phyloP scores from a whole-genome alignment of 164 flowering plant species.

The Piper betle region DNA sequence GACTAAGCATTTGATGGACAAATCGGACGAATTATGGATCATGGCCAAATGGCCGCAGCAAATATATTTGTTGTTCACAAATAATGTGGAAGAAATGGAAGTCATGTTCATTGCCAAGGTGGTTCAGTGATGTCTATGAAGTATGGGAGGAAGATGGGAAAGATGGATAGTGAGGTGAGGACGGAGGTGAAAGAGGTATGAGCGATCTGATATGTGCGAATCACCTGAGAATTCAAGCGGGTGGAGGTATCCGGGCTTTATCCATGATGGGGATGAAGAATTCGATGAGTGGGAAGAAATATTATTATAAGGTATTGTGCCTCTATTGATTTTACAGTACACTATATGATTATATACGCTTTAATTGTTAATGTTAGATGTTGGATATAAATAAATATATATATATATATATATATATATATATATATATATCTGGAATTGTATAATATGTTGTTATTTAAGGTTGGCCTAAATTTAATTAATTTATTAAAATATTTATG shows the following conservation, averaged over 20 bases:
- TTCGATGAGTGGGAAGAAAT: slow-evolving; percentile 59
- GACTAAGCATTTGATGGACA: slow-evolving; percentile 39
- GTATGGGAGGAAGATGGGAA: slow-evolving; percentile 35
- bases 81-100: slow-evolving; percentile 65
- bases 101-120: slow-evolving; percentile 67
- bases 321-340: no score
- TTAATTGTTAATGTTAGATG: no score
- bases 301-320: slow-evolving; percentile 79
- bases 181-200: slow-evolving; percentile 64
- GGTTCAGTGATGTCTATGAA: slow-evolving; percentile 43
- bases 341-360: no score
- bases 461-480: no score
- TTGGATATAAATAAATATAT: no score
- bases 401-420: no score
- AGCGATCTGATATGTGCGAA: slow-evolving; percentile 79
- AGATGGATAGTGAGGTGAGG: slow-evolving; percentile 19
- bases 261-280: slow-evolving; percentile 59
- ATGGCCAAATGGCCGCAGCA: slow-evolving; percentile 63
- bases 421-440: no score
- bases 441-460: no score
- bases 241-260: slow-evolving; percentile 93
- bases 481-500: no score
- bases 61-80: slow-evolving; percentile 67
- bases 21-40: slow-evolving; percentile 37
- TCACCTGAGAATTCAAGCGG: slow-evolving; percentile 80